Evolutionary conservation across 495 filamentous ascomycete genomes (phyloP).

Genomic region (Pyrenula aspistea): DNA sequence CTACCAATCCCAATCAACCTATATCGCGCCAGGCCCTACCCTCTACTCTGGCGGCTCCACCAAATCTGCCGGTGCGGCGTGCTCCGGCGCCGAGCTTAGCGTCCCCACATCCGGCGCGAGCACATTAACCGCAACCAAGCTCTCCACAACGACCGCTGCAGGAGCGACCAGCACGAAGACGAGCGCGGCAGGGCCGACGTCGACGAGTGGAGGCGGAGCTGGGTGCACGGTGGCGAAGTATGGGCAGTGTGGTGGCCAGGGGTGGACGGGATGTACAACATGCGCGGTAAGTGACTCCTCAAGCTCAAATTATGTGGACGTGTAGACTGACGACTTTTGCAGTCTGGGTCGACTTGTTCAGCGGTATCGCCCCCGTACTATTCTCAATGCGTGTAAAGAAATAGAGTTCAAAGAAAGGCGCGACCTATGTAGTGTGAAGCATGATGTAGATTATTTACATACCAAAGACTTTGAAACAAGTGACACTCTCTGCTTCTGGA

Average conservation of each 20-base stretch:
- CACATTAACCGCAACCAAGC: slow-evolving; percentile 1
- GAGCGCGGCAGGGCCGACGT: not conserved
- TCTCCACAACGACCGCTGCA: slow-evolving; percentile 3
- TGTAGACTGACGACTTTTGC: too few species aligned
- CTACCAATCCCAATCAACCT: slow-evolving; percentile 34
- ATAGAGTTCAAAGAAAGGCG: too few species aligned
- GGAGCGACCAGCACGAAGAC: not conserved
- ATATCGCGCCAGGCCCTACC: slow-evolving; percentile 37
- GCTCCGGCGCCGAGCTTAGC: slow-evolving; percentile 4
- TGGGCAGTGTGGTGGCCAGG: slow-evolving; percentile 38
- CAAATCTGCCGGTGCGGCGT: slow-evolving; percentile 4
- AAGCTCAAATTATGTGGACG: too few species aligned
- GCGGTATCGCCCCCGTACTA: slow-evolving; percentile 31
- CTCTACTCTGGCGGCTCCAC: slow-evolving; percentile 23
- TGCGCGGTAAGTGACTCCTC: slow-evolving; percentile 29
- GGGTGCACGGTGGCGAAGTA: slow-evolving; percentile 12
- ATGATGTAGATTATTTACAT: too few species aligned
- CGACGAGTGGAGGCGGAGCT: not conserved
- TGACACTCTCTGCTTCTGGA: too few species aligned
- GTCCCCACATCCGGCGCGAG: not conserved
- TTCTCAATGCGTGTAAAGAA: slow-evolving; percentile 29
- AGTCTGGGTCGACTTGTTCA: not conserved
- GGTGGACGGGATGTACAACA: slow-evolving; percentile 32
- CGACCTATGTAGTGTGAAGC: too few species aligned
- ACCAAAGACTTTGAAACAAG: too few species aligned